phyloP scores from a whole-genome alignment of 2,329 filamentous ascomycete genomes.

The Aulographum hederae region DNA sequence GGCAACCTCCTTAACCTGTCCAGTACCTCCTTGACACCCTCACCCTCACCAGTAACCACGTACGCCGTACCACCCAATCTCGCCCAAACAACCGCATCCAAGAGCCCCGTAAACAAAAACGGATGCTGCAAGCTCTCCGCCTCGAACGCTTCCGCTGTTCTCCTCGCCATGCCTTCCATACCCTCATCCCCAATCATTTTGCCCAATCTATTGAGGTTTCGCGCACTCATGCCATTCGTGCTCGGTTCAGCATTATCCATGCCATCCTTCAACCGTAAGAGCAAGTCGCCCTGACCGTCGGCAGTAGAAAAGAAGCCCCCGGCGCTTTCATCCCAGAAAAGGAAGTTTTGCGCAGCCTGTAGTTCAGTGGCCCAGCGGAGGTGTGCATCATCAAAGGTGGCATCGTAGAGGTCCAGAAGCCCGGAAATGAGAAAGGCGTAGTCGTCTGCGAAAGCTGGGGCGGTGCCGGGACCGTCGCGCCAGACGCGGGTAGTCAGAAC shows the following conservation, averaged over 20 bases:
- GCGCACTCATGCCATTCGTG: slow-evolving; percentile 71
- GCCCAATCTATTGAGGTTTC: slow-evolving; percentile 70
- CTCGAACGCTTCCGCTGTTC: slow-evolving; percentile 72
- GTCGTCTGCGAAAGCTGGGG: slow-evolving; percentile 73
- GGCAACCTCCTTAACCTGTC: slow-evolving; percentile 17
- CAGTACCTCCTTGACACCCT: slow-evolving; percentile 19
- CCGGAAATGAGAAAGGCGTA: slow-evolving; percentile 80
- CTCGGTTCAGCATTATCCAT: slow-evolving; percentile 88
- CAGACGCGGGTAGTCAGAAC: slow-evolving; percentile 61
- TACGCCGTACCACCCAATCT: slow-evolving; percentile 48
- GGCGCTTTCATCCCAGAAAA: slow-evolving; percentile 52
- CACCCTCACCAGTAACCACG: slow-evolving; percentile 33
- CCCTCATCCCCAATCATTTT: slow-evolving; percentile 46
- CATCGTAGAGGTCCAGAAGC: slow-evolving; percentile 67
- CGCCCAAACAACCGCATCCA: slow-evolving; percentile 57
- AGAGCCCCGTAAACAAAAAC: slow-evolving; percentile 70
- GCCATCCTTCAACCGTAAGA: slow-evolving; percentile 82
- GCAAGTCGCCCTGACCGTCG: slow-evolving; percentile 43
- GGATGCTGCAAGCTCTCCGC: slow-evolving; percentile 85
- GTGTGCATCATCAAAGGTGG: slow-evolving; percentile 58
- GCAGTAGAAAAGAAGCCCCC: slow-evolving; percentile 57
- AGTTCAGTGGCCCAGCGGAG: slow-evolving; percentile 67
- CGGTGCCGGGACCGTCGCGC: slow-evolving; percentile 45
- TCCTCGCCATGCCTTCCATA: slow-evolving; percentile 47
- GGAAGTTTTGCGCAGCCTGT: slow-evolving; percentile 50